Conservation (phyloP, 805 yeast species). For the Metschnikowia matae region DNA sequence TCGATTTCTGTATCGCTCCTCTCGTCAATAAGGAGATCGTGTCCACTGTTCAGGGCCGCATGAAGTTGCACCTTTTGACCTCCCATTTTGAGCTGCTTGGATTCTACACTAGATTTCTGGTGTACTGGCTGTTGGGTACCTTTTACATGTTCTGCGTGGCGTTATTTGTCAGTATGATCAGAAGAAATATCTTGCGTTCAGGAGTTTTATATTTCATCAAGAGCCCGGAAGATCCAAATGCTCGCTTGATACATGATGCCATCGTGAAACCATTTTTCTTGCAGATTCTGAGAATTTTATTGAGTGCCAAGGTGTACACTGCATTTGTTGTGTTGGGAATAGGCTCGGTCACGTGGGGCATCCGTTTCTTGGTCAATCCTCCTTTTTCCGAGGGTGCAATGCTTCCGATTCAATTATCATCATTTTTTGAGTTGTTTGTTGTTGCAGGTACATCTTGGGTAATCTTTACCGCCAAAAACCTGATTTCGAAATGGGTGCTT, state of each 20-base stretch:
- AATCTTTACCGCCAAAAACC: conserved; percentile 4
- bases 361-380: conserved; percentile 26
- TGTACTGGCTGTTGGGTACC: conserved; percentile 73
- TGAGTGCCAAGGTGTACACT: conserved; percentile 73
- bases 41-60: not conserved
- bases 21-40: conserved; percentile 26
- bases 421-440: conserved; percentile 6
- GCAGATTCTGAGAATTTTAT: conserved; percentile 67
- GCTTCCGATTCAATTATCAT: conserved; percentile 24
- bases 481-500: conserved; percentile 32
- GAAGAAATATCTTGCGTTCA: conserved; percentile 68
- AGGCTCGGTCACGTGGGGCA: conserved; percentile 57
- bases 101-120: conserved; percentile 8
- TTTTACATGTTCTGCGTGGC: conserved; percentile 85
- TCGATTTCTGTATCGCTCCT: conserved; percentile 68
- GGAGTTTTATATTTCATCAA: conserved; percentile 91
- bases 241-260: conserved; percentile 82
- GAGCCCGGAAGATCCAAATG: conserved; percentile 91
- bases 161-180: conserved; percentile 75
- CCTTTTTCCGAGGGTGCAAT: conserved; percentile 12
- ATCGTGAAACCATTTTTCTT: conserved; percentile 67
- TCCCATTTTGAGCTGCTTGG: conserved; percentile 11
- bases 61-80: conserved; percentile 18
- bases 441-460: conserved; percentile 4
- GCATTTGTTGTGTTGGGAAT: conserved; percentile 70